Evolutionary conservation across 495 filamentous ascomycete species (phyloP).

Genomic region (Daldinia caldariorum): DNA sequence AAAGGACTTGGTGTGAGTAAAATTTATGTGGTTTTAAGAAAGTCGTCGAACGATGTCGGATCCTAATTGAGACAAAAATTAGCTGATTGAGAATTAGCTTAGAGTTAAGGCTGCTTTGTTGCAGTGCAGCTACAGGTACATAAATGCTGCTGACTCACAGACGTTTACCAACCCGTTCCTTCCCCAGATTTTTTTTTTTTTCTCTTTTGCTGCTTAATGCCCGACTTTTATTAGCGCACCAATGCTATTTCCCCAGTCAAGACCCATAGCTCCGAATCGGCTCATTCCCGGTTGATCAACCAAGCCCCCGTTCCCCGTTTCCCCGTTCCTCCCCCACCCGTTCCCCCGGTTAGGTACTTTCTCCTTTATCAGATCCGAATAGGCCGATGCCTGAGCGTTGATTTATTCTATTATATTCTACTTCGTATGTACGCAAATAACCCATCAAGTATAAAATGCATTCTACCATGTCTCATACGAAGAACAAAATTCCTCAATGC

Average conservation of each 20-base stretch:
- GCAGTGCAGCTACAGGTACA: too few species aligned
- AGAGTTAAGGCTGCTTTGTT: not conserved
- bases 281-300: constrained; percentile 21
- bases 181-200: constrained; percentile 33
- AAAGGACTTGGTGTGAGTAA: constrained; percentile 38
- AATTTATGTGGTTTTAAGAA: constrained; percentile 18
- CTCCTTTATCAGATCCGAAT: constrained; percentile 27
- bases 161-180: constrained; percentile 21
- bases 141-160: too few species aligned
- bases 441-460: not conserved
- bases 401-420: not conserved
- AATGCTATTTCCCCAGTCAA: constrained; percentile 10
- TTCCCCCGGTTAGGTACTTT: not conserved
- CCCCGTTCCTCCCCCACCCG: not conserved
- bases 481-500: constrained; percentile 3
- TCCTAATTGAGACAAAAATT: constrained; percentile 9
- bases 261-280: constrained; percentile 16
- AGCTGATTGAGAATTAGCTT: constrained; percentile 22
- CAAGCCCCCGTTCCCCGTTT: constrained; percentile 11
- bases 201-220: constrained; percentile 1
- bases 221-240: constrained; percentile 40
- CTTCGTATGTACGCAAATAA: too few species aligned
- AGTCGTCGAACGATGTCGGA: constrained; percentile 40
- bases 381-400: not conserved
- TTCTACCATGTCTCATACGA: not conserved